A percentile compares a stretch with the other conserved stretches of the same genome.
Evolutionary conservation across 441 rosid genomes (phyloP).

Genomic region (Aleurites moluccanus): DNA sequence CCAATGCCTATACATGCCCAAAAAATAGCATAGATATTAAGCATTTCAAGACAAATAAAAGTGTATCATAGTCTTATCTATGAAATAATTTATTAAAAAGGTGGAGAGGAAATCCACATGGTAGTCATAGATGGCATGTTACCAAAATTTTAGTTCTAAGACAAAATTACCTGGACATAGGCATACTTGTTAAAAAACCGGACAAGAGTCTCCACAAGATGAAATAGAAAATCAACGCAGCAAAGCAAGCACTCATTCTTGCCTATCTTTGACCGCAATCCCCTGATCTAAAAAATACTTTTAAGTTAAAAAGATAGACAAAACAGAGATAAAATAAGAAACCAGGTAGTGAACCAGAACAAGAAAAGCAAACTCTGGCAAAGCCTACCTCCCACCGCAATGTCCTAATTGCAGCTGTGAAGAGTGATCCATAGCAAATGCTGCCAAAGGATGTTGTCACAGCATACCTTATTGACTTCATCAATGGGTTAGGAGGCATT

Average conservation of each 20-base stretch:
- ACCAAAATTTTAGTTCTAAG: neutral
- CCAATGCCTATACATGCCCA: neutral
- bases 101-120: neutral
- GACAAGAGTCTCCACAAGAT: constrained; percentile 96
- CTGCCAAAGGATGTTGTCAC: constrained; percentile 94
- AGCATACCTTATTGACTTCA: constrained; percentile 70
- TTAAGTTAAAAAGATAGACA: constrained; percentile 20
- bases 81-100: neutral
- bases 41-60: neutral
- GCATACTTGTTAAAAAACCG: constrained; percentile 96
- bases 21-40: constrained; percentile 1
- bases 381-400: constrained; percentile 86
- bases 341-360: constrained; percentile 5
- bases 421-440: constrained; percentile 95
- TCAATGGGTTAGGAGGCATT: constrained; percentile 70
- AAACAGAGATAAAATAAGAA: constrained; percentile 11
- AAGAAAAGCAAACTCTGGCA: constrained; percentile 14
- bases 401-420: constrained; percentile 94
- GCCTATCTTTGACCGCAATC: constrained; percentile 91
- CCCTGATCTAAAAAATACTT: constrained; percentile 66
- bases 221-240: constrained; percentile 86
- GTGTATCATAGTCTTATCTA: neutral
- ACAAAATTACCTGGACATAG: constrained; percentile 73
- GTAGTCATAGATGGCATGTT: neutral
- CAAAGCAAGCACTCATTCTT: constrained; percentile 94